Evolutionary conservation across 2,329 filamentous ascomycete species (phyloP).

Genomic region (Sporothrix euskadiensis): DNA sequence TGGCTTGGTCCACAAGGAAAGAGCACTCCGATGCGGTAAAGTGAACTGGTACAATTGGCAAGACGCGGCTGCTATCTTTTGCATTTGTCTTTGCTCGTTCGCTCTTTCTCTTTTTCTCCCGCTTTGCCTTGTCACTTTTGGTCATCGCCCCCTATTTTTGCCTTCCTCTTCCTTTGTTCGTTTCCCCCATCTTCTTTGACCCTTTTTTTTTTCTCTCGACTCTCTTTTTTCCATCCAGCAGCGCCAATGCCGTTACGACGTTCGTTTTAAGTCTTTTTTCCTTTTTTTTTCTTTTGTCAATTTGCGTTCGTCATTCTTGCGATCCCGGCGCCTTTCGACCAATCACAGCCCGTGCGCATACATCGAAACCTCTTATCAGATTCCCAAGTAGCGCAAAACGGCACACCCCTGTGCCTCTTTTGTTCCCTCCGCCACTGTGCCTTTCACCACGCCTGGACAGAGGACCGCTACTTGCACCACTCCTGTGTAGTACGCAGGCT

Average conservation of each 20-base stretch:
- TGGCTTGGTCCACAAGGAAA: slow-evolving; percentile 9
- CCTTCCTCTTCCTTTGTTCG: background rate
- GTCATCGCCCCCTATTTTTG: background rate
- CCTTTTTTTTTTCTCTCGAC: background rate
- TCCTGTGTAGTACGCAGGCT: background rate
- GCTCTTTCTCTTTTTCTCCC: background rate
- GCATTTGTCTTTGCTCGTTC: background rate
- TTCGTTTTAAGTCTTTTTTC: background rate
- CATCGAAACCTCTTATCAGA: slow-evolving; percentile 31
- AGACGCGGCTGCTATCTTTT: slow-evolving; percentile 10
- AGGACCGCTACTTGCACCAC: background rate
- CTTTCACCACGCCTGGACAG: background rate
- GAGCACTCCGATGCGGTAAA: background rate
- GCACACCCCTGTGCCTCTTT: background rate
- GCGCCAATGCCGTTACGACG: background rate
- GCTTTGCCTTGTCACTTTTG: background rate
- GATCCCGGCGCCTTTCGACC: slow-evolving; percentile 17
- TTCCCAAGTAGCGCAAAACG: slow-evolving; percentile 25
- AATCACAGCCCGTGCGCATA: slow-evolving; percentile 31
- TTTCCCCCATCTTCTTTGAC: background rate
- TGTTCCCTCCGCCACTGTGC: background rate
- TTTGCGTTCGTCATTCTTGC: slow-evolving; percentile 17
- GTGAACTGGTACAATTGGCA: background rate
- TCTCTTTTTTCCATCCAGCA: background rate
- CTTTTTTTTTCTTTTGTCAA: slow-evolving; percentile 1